Base-by-base conservation (phyloP, 495 filamentous ascomycete species). In the Penicillium fimorum region DNA sequence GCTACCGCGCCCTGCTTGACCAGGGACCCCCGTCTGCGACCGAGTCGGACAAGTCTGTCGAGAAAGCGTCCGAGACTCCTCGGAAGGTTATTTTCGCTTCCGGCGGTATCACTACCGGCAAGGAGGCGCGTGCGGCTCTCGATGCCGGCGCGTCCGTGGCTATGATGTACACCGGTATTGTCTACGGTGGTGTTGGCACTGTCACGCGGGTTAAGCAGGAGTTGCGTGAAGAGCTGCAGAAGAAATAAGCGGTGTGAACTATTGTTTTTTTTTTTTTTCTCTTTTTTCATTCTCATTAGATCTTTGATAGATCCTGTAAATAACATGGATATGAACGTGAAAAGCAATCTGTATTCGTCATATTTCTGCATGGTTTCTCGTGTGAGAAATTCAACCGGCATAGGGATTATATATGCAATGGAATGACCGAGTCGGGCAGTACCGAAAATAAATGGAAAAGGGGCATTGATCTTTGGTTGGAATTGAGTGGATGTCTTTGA, bases 51-150 rank as follows among this genome's bases (percentile, higher is more conserved):
- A 49, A 60, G 27, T 50, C 60, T 15, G 24, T 54, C 8, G 57
- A 53, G 24, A 57, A 63, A 22, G 51, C 43, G 29, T 51, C 57
- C 15, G 58, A 33, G 4, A 20, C 50, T 62, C 51, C 70, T 32
- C 83, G 80, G 37, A 96, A 96, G 77, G 85, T 90, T 42, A 87
- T 98, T 44, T 97, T 97, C 69, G 92, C 92, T 12, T 90, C 87
- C 0, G 93, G 93, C 1, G 94, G 94, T 9, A 94, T 98, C 59
- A 90, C 85, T 5, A 92, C 82, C 59, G 94, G 93, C 10, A 77
- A 83, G 47, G 87, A 96, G 74, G 94, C 90, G 6, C 76, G 87
- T 5, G 80, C 87, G 71, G 83, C 88, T 0, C 75, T 96, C 35
- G 84, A 92, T 56, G 90, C 91, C 0, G 94, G 94, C 10, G 93